Evolutionary conservation across 805 yeast species (phyloP), one percentile per base, ranked within the genome.

Genomic region (Wickerhamomyces strasburgensis): DNA sequence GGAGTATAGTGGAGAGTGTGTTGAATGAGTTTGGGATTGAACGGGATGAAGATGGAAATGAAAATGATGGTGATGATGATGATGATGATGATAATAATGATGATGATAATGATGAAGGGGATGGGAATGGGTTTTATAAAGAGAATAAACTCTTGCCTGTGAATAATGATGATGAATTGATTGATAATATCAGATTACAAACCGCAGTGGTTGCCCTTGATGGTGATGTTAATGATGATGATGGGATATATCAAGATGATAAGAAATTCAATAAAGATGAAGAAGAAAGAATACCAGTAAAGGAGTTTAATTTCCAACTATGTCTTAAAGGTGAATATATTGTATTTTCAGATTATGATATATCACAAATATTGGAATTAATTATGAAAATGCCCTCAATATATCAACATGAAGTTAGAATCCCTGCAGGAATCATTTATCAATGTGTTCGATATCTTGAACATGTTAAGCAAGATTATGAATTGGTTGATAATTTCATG

Each of bases 371-470:
- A 30, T 65, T 88, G 18, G 67, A 72, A 38, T 61, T 73, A 34
- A 75, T 89, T 14, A 58, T 85, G 16, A 64, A 66, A n/a, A 70
- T 73, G 51, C 81, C 82, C 9, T 78, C 77, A 16, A 60, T 65
- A 33, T 72, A 73, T 45, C 69, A 72, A 6, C 68, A 65, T 29
- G 58, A 60, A 26, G 62, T 68, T 0, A 59, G 67, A 6, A 61
- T 76, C 17, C 87, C 90, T 0, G 88, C 93, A 0, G 77, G 84
- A 1, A 68, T 82, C 5, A 60, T 81, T 0, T 84, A 70, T 48
- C 90, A 83, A 55, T 71, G 84, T 51, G 56, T 82, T n/a, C 62
- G 90, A 47, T 84, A 78, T 51, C 76, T 87, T 1, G 79, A 76
- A 45, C 66, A 67, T 38, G 72, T 73, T 46, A 72, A 70, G 25